phyloP scores from a whole-genome alignment of 148 eudicot species.

The Silene conica region DNA sequence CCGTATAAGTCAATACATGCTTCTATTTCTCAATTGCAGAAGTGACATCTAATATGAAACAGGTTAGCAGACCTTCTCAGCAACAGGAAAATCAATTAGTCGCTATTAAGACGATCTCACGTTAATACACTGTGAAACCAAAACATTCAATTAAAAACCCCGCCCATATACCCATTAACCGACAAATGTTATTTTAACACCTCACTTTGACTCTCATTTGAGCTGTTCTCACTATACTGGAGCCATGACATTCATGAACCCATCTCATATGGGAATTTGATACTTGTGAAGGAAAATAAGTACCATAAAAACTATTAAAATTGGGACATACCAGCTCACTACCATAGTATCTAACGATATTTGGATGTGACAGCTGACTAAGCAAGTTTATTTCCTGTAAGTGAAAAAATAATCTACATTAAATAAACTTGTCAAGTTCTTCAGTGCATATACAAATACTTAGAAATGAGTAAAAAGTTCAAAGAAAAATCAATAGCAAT shows the following conservation, averaged over 20 bases:
- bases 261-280: background rate
- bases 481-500: background rate
- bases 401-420: slow-evolving; percentile 11
- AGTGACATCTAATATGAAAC: background rate
- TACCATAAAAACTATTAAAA: slow-evolving; percentile 8
- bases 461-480: background rate
- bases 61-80: background rate
- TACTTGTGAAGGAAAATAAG: background rate
- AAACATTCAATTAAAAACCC: background rate
- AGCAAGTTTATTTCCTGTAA: slow-evolving; percentile 85
- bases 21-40: background rate
- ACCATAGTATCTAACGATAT: slow-evolving; percentile 83
- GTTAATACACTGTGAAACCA: background rate
- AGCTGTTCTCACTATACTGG: too few relatives aligned
- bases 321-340: slow-evolving; percentile 70
- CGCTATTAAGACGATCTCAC: background rate
- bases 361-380: slow-evolving; percentile 80
- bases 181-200: background rate
- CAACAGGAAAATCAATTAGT: background rate
- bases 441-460: background rate
- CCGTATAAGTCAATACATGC: background rate
- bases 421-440: slow-evolving; percentile 5
- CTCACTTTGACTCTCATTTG: background rate
- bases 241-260: background rate
- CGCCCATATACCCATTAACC: background rate